phyloP scores from a whole-genome alignment of 2,329 filamentous ascomycete genomes.

The Hymenoscyphus fructigenus region DNA sequence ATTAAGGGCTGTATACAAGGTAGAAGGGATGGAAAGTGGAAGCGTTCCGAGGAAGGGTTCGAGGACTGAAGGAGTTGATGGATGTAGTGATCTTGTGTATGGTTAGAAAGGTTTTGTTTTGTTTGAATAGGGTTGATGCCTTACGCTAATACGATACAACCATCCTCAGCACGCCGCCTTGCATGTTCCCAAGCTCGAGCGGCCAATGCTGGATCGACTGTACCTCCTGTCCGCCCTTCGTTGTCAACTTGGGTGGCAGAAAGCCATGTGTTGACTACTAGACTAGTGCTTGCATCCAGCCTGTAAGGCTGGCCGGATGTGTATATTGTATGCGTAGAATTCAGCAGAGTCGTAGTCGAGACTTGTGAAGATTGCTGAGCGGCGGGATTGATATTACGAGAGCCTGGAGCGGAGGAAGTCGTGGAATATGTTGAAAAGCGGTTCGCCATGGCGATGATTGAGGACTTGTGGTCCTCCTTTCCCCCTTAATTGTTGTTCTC shows the following conservation, averaged over 20 bases:
- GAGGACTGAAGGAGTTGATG: slow-evolving; percentile 82
- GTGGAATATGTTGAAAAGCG: slow-evolving; percentile 63
- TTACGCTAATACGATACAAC: slow-evolving; percentile 85
- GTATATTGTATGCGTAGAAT: slow-evolving; percentile 88
- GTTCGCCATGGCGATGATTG: slow-evolving; percentile 33
- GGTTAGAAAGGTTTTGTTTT: slow-evolving; percentile 11
- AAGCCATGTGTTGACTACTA: slow-evolving; percentile 95
- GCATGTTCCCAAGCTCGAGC: slow-evolving; percentile 94
- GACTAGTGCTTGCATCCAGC: slow-evolving; percentile 84
- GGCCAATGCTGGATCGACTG: slow-evolving; percentile 76
- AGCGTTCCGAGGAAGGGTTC: slow-evolving; percentile 78
- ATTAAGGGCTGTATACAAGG: slow-evolving; percentile 75
- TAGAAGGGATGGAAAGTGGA: slow-evolving; percentile 73
- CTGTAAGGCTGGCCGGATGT: slow-evolving; percentile 77
- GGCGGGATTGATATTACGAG: slow-evolving; percentile 52
- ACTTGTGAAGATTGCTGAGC: slow-evolving; percentile 75
- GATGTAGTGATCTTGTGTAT: slow-evolving; percentile 74
- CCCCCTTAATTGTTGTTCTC: slow-evolving; percentile 24
- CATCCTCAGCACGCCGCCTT: slow-evolving; percentile 88
- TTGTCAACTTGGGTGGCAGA: slow-evolving; percentile 71
- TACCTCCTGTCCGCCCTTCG: slow-evolving; percentile 70
- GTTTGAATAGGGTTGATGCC: slow-evolving; percentile 32
- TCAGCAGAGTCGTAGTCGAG: slow-evolving; percentile 89
- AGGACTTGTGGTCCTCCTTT: slow-evolving; percentile 19
- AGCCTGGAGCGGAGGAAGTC: slow-evolving; percentile 60